Base-by-base conservation (phyloP, 176 grass and related monocot species). In the Urochloa ruziziensis region DNA sequence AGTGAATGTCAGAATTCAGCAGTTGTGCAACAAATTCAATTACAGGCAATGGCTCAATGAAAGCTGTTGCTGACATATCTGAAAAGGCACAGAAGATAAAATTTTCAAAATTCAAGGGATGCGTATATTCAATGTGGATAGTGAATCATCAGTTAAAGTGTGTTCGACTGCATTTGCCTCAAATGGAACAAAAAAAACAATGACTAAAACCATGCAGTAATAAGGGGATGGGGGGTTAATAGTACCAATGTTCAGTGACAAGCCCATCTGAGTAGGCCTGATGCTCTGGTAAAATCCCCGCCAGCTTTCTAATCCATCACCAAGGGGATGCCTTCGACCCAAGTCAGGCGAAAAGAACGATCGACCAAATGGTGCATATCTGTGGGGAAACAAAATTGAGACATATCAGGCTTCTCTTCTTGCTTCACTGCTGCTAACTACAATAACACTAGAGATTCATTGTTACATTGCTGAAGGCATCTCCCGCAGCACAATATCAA, bases 211-310 rank as follows among this genome's bases (percentile, higher is more conserved):
- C n/a, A n/a, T n/a, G n/a, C n/a, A n/a, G n/a, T n/a, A n/a, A n/a
- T n/a, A 42, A 23, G 19, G 23, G 35, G 25, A 48, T 39, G 70
- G 57, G 39, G 21, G 16, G 14, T 68, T 40, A 69, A 69, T 15
- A 70, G 74, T 89, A 97, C 94, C 88, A 5, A 97, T 94, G 73
- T 97, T 97, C 43, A 94, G 81, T 67, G 94, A 97, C 62, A 94
- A 77, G 65, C 94, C 94, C 92, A 94, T 97, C 23, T 97, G 94
- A 73, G 92, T 97, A 80, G 94, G 94, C 19, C 94, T 80, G 49
- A 97, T 87, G 85, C 92, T 97, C 76, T 97, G 94, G 69, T 97
- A 97, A 89, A 97, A 97, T 4, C 94, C 94, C 23, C 80, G 83
- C 94, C 92, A 97, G 73, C 94, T 94, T 88, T 97, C 94, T 79